Conservation (phyloP, 805 yeast species). For the Blastobotrys mokoenaii region DNA sequence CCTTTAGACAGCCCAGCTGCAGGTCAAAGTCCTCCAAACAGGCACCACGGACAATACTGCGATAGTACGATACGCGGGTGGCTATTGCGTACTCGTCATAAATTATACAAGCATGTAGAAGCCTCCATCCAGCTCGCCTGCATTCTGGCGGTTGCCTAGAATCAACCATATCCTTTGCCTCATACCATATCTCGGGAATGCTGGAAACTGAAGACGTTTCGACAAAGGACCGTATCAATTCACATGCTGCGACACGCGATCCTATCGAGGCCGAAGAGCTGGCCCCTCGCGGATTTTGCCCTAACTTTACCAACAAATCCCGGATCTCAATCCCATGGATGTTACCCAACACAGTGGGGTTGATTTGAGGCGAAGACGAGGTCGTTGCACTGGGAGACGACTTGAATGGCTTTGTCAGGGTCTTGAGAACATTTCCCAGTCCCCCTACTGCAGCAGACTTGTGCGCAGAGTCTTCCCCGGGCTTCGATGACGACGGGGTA, state of each 20-base stretch:
- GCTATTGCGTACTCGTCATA: conserved; percentile 43
- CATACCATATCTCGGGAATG: conserved; percentile 70
- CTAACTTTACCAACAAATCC: conserved; percentile 22
- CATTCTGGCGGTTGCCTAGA: conserved; percentile 27
- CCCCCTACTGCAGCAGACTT: conserved; percentile 8
- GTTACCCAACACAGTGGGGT: conserved; percentile 24
- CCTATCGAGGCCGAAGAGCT: conserved; percentile 17
- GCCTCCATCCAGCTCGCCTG: conserved; percentile 42
- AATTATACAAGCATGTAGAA: conserved; percentile 49
- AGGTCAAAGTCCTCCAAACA: conserved; percentile 45
- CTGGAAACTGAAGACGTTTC: conserved; percentile 46
- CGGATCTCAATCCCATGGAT: conserved; percentile 26
- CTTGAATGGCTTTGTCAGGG: conserved; percentile 23
- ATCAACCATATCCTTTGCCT: conserved; percentile 47
- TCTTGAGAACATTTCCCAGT: conserved; percentile 23
- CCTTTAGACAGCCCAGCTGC: conserved; percentile 39
- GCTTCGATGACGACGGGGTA: too few species aligned
- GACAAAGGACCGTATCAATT: conserved; percentile 41
- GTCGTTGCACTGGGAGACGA: conserved; percentile 15
- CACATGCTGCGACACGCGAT: conserved; percentile 39
- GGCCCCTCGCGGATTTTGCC: conserved; percentile 5
- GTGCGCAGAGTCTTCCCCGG: neutral
- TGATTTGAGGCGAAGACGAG: conserved; percentile 8
- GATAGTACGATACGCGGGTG: conserved; percentile 47
- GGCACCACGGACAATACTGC: conserved; percentile 44